A percentile compares a stretch with the other conserved stretches of the same genome.
Evolutionary conservation across 2,329 filamentous ascomycete genomes (phyloP).

Genomic region (Hymenoscyphus fraxineus): DNA sequence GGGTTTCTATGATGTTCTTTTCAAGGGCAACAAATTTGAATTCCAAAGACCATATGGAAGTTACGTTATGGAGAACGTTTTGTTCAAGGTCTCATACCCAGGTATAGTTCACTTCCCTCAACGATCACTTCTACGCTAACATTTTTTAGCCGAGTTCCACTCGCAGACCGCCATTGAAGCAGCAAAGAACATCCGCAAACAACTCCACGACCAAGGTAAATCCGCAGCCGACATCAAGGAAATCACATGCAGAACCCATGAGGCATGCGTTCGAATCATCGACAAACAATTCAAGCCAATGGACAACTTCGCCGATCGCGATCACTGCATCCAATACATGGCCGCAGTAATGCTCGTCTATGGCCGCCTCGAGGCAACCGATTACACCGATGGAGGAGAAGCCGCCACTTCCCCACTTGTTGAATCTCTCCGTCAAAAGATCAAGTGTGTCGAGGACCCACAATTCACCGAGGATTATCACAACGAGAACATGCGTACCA

Average conservation of each 20-base stretch:
- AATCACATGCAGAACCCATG: constrained; percentile 92
- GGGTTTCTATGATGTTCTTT: constrained; percentile 98
- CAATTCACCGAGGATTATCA: constrained; percentile 96
- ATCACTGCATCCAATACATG: constrained; percentile 99
- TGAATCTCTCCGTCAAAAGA: constrained; percentile 87
- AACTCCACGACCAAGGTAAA: constrained; percentile 82
- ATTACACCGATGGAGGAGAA: constrained; percentile 91
- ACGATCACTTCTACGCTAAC: constrained; percentile 25
- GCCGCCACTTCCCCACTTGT: constrained; percentile 86
- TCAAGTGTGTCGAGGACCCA: constrained; percentile 93
- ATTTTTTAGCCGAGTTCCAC: constrained; percentile 77
- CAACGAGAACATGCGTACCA: constrained; percentile 86
- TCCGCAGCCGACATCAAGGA: constrained; percentile 89
- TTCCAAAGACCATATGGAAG: constrained; percentile 96
- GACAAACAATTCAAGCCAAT: constrained; percentile 99
- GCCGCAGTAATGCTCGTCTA: constrained; percentile 92
- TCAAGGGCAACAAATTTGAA: constrained; percentile 91
- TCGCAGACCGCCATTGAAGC: constrained; percentile 97
- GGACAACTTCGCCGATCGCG: constrained; percentile 99
- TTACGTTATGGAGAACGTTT: constrained; percentile 99
- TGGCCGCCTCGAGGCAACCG: constrained; percentile 85
- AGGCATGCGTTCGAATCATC: constrained; percentile 97
- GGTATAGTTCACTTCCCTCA: constrained; percentile 48
- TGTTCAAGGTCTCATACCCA: constrained; percentile 99
- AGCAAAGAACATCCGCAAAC: constrained; percentile 80